Base-by-base conservation (phyloP, 805 yeast genomes). In the Cyberlindnera euphorbiae region DNA sequence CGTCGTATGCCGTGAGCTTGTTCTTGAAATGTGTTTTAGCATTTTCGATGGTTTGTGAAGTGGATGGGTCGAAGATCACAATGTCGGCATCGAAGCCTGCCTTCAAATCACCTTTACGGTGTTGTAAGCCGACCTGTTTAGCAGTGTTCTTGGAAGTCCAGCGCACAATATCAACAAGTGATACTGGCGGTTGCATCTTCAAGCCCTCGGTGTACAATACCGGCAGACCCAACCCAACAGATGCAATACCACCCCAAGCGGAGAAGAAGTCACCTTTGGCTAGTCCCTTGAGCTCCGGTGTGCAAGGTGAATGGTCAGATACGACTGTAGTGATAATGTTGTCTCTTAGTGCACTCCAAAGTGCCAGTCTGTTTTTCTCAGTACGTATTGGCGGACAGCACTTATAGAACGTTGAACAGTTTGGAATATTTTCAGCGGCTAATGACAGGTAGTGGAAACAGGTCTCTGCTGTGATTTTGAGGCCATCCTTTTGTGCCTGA, bases 221-320 rank as follows among this genome's bases (percentile, higher is more conserved):
- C 0, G 95, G 84, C 31, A 89, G 67, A 0, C 97, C 97, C 27
- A 90, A 74, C 0, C 97, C 97, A 22, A 89, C 94, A 1, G 95
- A 84, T 2, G 95, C 72, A 27, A 89, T 87, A 8, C 97, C 97
- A 24, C 97, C 97, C 97, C 97, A 89, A 3, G 97, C 95, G 24
- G 79, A 73, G 49, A 89, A 77, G 57, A 89, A 89, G 56, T 89
- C 95, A 27, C 96, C 96, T 41, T 75, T 69, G 9, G 77, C 81
- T 35, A 87, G 66, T 16, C 85, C 83, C 60, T 89, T 89, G 52
- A 89, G 67, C 42, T 86, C 86, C 0, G 97, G 95, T 0, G 96
- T 86, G 62, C 97, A 89, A 3, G 97, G 97, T 4, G 96, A 85
- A 61, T 89, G 97, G 59, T 89, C 97, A 10, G 95, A 83, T 6